Conservation (phyloP, 352 stramenopile genomes). For the Phytophthora vignae region DNA sequence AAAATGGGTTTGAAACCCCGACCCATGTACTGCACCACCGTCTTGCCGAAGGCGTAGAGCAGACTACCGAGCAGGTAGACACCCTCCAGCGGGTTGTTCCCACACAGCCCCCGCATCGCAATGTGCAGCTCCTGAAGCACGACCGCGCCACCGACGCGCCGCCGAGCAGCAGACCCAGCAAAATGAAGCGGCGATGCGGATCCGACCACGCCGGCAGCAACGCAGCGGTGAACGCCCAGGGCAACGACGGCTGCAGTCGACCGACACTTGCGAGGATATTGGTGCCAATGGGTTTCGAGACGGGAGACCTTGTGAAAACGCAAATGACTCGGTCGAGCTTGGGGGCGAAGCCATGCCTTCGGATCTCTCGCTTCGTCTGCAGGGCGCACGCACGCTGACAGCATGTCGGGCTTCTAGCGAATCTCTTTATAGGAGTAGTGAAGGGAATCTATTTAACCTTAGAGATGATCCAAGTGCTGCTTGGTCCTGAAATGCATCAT, state of each 20-base stretch:
- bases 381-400: too few species aligned
- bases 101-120: conserved; percentile 34
- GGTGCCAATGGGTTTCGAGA: neutral
- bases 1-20: too few species aligned
- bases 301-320: conserved; percentile 14
- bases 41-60: too few species aligned
- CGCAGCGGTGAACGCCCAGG: conserved; percentile 20
- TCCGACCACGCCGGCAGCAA: conserved; percentile 24
- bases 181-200: conserved; percentile 24
- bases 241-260: conserved; percentile 15
- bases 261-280: conserved; percentile 20
- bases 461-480: too few species aligned
- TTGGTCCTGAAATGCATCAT: too few species aligned
- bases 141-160: conserved; percentile 13
- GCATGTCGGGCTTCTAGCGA: too few species aligned
- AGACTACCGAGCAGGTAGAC: too few species aligned
- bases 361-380: too few species aligned
- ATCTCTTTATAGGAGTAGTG: too few species aligned
- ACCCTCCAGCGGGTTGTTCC: conserved; percentile 35
- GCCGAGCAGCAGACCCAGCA: conserved; percentile 23
- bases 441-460: too few species aligned
- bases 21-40: conserved; percentile 1
- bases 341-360: too few species aligned
- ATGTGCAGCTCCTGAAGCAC: conserved; percentile 33
- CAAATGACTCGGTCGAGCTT: conserved; percentile 20